Conservation (phyloP, 129 eudicot genomes). For the Pseudognaphalium luteoalbum region DNA sequence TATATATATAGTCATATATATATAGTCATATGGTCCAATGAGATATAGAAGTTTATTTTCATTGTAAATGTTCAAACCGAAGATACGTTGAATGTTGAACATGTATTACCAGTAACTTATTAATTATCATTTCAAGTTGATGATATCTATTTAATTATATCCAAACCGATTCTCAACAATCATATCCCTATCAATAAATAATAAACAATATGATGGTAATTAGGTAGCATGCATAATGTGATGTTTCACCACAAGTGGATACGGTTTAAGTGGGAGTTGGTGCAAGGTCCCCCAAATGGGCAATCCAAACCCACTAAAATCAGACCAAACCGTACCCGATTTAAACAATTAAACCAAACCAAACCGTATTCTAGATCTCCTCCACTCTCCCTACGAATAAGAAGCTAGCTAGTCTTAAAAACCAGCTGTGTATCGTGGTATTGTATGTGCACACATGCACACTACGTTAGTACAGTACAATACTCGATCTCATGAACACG, state of each 20-base stretch:
- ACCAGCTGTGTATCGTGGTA: slow-evolving; percentile 11
- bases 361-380: slow-evolving; percentile 9
- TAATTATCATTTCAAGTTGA: background rate
- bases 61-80: no score
- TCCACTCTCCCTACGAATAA: no score
- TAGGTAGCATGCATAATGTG: slow-evolving; percentile 19
- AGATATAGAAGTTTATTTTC: no score
- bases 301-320: slow-evolving; percentile 22
- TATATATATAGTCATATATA: no score
- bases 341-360: slow-evolving; percentile 6
- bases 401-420: slow-evolving; percentile 3
- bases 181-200: slow-evolving; percentile 7
- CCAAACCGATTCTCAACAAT: slow-evolving; percentile 1
- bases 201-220: slow-evolving; percentile 2
- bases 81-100: no score
- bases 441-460: background rate
- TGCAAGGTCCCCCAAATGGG: slow-evolving; percentile 19
- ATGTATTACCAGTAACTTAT: no score
- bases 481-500: background rate
- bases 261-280: slow-evolving; percentile 25
- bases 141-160: background rate
- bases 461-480: background rate
- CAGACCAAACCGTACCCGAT: slow-evolving; percentile 8
- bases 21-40: no score
- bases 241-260: slow-evolving; percentile 17